Evolutionary conservation across 192 early-diverging fungal species (phyloP), one percentile per base, ranked within the genome.

Genomic region (Coemansia aciculifera): DNA sequence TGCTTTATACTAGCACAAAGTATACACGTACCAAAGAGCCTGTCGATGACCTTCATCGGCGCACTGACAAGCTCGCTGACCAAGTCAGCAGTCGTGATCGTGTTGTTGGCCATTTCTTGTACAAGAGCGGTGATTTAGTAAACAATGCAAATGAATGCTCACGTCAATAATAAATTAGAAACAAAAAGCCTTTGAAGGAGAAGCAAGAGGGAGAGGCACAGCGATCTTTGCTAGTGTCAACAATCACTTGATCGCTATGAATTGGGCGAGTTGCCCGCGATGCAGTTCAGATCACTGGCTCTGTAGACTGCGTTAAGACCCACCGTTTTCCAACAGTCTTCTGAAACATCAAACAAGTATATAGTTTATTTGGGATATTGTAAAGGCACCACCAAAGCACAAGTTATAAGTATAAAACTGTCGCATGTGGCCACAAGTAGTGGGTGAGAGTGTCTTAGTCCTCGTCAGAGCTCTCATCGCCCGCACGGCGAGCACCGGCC

Each of bases 381-480:
- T 36, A 36, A 36, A 36, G 34, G 5, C 34, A 4, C 34, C 46
- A 48, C 19, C 5, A 2, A 9, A 5, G 27, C n/a, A 21, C 46
- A 48, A 2, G 46, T 4, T 52, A 23, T 27, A 29, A 52, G 9
- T 24, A 1, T 29, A 29, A 52, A 29, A 24, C 2, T 13, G 24
- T 11, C 15, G 24, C n/a, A 13, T 52, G 29, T 29, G 24, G 49
- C 23, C 49, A 52, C 24, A 3, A 3, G 12, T 23, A 27, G 38
- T 24, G 61, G 38, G 34, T 43, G 49, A 13, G 31, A 9, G 21
- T 29, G 57, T 3, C 21, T 39, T 83, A 86, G 32, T 86, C 85
- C 59, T 86, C 85, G 62, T 86, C 85, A 1, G 85, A 86, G 64
- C 75, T 84, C 57, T 83, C 81, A 51, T 83, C 72, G 40, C 63